Base-by-base conservation (phyloP, 192 early-diverging fungal species). In the Coemansia sp. region DNA sequence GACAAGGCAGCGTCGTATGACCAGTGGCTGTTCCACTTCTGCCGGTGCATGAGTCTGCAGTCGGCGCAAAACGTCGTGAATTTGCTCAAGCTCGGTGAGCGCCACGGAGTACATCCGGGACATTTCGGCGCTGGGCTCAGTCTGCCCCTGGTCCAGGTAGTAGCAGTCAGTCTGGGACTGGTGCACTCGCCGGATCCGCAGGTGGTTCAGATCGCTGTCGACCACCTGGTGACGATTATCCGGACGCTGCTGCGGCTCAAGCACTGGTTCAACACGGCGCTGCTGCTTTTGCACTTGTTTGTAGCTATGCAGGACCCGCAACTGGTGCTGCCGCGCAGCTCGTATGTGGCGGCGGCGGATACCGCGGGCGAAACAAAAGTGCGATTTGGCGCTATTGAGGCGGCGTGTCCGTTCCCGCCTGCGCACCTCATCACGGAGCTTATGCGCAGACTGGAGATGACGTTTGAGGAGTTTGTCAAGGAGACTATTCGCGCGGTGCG, bases 11-110 rank as follows among this genome's bases (percentile, higher is more conserved):
- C 57, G 24, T 73, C 73, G 39, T 81, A 76, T 56, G 73, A 81
- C 70, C 65, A 81, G 69, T 81, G 79, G 79, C 66, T 81, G 66
- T 81, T 81, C 58, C 79, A 81, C n/a, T 81, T 81, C 27, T 81
- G 79, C 64, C 79, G 79, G 27, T 81, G 73, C 56, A 81, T 81
- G 79, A 72, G 79, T 27, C 59, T 81, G 59, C 79, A 81, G 70
- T 81, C 79, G 59, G 60, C 73, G 54, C 79, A 81, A 47, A 81
- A 81, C 65, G 66, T 81, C 6, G 73, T 81, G 8, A 81, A 75
- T 29, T 60, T 81, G 59, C 65, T 81, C 12, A 72, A 76, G 57
- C 67, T 81, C 6, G 79, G 73, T 70, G 79, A 81, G 60, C 59
- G 60, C 1, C 70, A 81, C 36, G 39, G 45, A 11, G 79, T 81